Evolutionary conservation across 306 rosid species (phyloP), one percentile per base, ranked within the genome.

Genomic region (Quercus cerris): DNA sequence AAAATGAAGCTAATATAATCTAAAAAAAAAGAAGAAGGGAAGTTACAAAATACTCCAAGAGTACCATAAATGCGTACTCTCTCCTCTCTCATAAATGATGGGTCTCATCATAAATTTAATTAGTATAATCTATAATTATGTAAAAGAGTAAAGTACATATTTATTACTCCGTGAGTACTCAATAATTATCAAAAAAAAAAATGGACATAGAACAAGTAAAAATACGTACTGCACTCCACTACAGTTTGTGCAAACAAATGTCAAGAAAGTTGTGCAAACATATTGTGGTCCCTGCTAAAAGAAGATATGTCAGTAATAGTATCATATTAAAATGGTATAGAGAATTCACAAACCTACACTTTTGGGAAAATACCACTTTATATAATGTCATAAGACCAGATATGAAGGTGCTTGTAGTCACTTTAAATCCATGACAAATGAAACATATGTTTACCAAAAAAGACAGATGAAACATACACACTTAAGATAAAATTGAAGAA

Each of bases 141-240:
- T 35, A 6, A 35, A 0, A 35, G 0, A 0, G 7, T 0, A 0
- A 0, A 33, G 0, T 35, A 35, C 41, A 35, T 0, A 35, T 5
- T 35, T 35, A 5, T 35, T 33, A 33, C 0, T 33, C 0, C 1
- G 0, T 0, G 0, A 5, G 0, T 35, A 35, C 7, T 5, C 7
- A 35, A 35, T 35, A 5, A 5, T 1, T 35, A 35, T 7, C 0
- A 7, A 25, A 25, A 23, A 75, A 75, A 55, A 38, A 12, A 76
- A 56, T 55, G 11, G 3, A 78, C 13, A 4, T 30, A 30, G 18
- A 64, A 70, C 17, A 25, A 30, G 52, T 56, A 17, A 35, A 58
- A 20, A 74, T 75, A 59, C 97, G 85, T 85, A 95, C 99, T 95
- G 99, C 73, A 95, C 88, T 46, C 99, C 99, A 80, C 99, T 95